Base-by-base conservation (phyloP, 2,329 filamentous ascomycete species). In the Setomelanomma holmii region DNA sequence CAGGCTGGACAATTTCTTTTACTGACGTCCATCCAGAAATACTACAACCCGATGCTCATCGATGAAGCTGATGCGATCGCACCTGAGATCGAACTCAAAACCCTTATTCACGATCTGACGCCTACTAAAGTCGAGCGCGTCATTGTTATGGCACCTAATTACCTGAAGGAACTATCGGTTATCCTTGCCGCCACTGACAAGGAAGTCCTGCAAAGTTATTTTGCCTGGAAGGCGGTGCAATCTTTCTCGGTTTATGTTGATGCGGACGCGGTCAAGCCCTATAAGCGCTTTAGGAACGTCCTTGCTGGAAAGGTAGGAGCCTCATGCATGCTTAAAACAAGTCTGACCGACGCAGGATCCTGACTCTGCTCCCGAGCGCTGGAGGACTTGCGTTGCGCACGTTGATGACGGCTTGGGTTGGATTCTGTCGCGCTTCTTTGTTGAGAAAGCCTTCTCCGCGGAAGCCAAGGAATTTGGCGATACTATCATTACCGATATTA, bases 341-440 rank as follows among this genome's bases (percentile, higher is more conserved):
- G 27, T 4, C 24, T 50, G 51, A 80, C 47, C 27, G 17, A 7
- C 24, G 1, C 17, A 68, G 76, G 85, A 87, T 48, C 82, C 86
- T 0, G 80, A 88, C 45, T 83, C 86, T 2, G 80, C 79, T 17
- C 76, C 84, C 12, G 88, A 90, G 63, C 80, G 87, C 42, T 89
- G 87, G 87, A 80, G 86, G 61, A 86, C 79, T 5, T 90, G 88
- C 60, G 80, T 89, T 22, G 68, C 68, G 6, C 78, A 81, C 27
- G 79, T 87, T 4, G 85, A 89, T 56, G 69, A 73, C 19, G 81
- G 82, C 4, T 69, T 90, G 19, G 83, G 83, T 2, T 90, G 87
- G 87, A 86, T 89, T 42, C 75, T 89, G 14, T 88, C 86, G 65
- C 84, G 86, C 19, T 90, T 90, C 75, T 91, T 87, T 57, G 80